phyloP scores from a whole-genome alignment of 2,329 filamentous ascomycete genomes.

The Rutstroemia sp. region DNA sequence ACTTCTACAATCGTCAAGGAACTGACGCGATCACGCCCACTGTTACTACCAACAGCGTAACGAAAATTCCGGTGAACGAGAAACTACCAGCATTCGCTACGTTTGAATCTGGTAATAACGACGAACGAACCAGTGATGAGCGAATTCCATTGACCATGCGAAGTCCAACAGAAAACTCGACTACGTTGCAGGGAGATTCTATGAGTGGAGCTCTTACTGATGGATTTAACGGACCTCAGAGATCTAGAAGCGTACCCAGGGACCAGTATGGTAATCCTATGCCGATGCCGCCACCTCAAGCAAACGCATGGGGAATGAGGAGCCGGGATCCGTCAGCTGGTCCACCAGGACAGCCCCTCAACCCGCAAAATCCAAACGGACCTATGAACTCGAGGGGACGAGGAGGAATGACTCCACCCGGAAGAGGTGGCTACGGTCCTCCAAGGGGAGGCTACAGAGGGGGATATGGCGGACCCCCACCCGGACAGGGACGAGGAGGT shows the following conservation, averaged over 20 bases:
- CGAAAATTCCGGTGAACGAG: constrained; percentile 46
- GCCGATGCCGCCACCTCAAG: constrained; percentile 29
- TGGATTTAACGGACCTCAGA: constrained; percentile 16
- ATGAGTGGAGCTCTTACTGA: constrained; percentile 18
- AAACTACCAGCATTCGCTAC: constrained; percentile 51
- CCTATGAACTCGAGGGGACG: constrained; percentile 24
- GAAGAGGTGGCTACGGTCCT: constrained; percentile 23
- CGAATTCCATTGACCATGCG: constrained; percentile 59
- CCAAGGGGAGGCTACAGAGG: constrained; percentile 41
- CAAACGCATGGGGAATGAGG: constrained; percentile 33
- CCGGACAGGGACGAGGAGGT: constrained; percentile 39
- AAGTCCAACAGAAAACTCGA: constrained; percentile 46
- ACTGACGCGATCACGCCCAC: constrained; percentile 29
- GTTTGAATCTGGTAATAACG: constrained; percentile 50
- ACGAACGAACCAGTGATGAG: constrained; percentile 58
- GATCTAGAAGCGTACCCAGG: constrained; percentile 30
- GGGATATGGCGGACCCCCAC: constrained; percentile 17
- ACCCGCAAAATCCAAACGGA: constrained; percentile 33
- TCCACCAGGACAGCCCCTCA: constrained; percentile 40
- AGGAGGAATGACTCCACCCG: constrained; percentile 21
- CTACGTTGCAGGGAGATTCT: constrained; percentile 24
- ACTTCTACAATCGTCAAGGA: constrained; percentile 69
- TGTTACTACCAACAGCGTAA: constrained; percentile 45
- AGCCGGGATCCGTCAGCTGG: constrained; percentile 40
- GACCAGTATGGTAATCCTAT: constrained; percentile 61